Conservation (phyloP, 2,329 filamentous ascomycete genomes). For the Nectriaceae sp. region DNA sequence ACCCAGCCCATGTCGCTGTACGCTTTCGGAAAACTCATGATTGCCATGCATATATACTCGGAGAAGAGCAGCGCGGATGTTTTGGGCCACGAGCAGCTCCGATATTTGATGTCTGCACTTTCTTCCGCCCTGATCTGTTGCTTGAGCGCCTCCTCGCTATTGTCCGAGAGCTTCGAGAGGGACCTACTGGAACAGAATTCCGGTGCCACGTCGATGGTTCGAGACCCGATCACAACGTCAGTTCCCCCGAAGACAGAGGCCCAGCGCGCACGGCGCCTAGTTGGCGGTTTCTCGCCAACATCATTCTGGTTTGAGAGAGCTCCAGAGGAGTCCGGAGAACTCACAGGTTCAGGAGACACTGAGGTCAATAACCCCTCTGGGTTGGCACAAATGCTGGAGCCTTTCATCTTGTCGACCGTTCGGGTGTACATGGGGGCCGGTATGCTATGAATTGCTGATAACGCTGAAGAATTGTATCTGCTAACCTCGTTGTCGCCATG, state of each 20-base stretch:
- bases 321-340: too few relatives aligned
- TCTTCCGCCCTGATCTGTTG: conserved; percentile 74
- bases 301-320: too few relatives aligned
- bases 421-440: too few relatives aligned
- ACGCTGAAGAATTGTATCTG: too few relatives aligned
- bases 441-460: too few relatives aligned
- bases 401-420: too few relatives aligned
- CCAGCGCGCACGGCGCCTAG: too few relatives aligned
- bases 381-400: too few relatives aligned
- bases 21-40: conserved; percentile 94
- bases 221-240: neutral
- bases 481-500: too few relatives aligned
- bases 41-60: conserved; percentile 87
- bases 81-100: conserved; percentile 94
- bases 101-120: conserved; percentile 80
- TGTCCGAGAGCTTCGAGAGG: neutral
- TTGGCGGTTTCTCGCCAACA: too few relatives aligned
- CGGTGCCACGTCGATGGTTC: neutral
- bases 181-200: neutral
- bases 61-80: conserved; percentile 88
- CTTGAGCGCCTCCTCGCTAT: neutral
- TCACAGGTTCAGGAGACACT: conserved; percentile 1
- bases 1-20: conserved; percentile 86
- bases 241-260: neutral
- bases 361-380: too few relatives aligned